These are phyloP conservation scores for Arxiozyma heterogenica DNA, from an alignment of 1,139 yeast species.

Conservation along the genomic window DNA sequence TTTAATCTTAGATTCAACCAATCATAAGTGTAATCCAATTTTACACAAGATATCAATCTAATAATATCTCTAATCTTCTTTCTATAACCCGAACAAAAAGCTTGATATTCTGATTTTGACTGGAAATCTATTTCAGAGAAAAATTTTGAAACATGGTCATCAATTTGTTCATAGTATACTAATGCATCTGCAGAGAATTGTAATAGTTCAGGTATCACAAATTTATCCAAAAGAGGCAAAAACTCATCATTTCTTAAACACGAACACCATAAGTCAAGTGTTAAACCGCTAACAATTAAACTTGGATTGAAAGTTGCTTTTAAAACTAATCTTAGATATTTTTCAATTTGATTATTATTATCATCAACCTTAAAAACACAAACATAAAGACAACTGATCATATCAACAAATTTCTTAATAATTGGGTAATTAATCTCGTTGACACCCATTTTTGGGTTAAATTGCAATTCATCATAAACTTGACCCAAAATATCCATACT, in stretches of 20 bases:
- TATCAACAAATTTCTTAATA: slow-evolving; percentile 82
- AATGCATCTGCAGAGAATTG: slow-evolving; percentile 74
- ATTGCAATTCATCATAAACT: slow-evolving; percentile 53
- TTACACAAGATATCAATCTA: slow-evolving; percentile 76
- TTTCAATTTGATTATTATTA: slow-evolving; percentile 29
- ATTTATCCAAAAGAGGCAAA: slow-evolving; percentile 33
- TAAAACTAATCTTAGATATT: slow-evolving; percentile 64
- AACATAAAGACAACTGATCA: slow-evolving; percentile 81
- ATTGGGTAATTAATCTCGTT: slow-evolving; percentile 75
- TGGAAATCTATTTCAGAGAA: slow-evolving; percentile 81
- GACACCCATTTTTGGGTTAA: slow-evolving; percentile 62
- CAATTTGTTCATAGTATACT: slow-evolving; percentile 62
- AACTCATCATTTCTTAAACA: slow-evolving; percentile 74
- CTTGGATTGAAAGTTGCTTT: slow-evolving; percentile 79
- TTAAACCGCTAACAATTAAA: slow-evolving; percentile 80
- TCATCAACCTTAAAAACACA: slow-evolving; percentile 31
- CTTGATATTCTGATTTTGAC: slow-evolving; percentile 67
- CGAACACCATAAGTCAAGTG: slow-evolving; percentile 92
- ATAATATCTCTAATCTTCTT: slow-evolving; percentile 86
- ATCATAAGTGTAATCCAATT: slow-evolving; percentile 68
- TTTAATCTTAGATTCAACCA: slow-evolving; percentile 78
- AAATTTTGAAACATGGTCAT: slow-evolving; percentile 52
- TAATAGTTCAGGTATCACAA: slow-evolving; percentile 55
- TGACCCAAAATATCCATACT: slow-evolving; percentile 60
- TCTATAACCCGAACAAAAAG: slow-evolving; percentile 72